Evolutionary conservation across 2,329 filamentous ascomycete species (phyloP).

Genomic region (Zarea fungicola): DNA sequence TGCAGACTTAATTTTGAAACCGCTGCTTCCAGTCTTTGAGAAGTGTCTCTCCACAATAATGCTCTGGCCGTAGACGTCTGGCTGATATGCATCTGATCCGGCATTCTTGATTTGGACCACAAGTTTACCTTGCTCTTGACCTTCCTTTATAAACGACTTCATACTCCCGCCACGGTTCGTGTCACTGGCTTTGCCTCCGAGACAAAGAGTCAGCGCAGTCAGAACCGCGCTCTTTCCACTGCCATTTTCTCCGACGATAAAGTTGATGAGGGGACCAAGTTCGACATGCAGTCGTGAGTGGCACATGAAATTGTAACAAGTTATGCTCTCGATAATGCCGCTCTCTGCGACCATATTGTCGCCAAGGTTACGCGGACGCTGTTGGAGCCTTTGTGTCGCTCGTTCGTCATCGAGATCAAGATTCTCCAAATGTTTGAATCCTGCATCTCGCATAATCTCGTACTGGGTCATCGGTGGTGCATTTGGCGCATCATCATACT

Average conservation of each 20-base stretch:
- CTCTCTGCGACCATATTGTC: conserved; percentile 74
- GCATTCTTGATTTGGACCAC: conserved; percentile 87
- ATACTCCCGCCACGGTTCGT: conserved; percentile 89
- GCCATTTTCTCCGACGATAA: conserved; percentile 95
- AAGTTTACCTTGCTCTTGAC: conserved; percentile 69
- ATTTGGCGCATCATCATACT: conserved; percentile 29
- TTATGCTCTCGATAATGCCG: conserved; percentile 83
- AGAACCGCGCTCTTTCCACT: conserved; percentile 96
- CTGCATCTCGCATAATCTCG: conserved; percentile 54
- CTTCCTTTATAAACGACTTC: conserved; percentile 88
- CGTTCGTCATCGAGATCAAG: conserved; percentile 55
- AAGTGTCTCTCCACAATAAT: conserved; percentile 94
- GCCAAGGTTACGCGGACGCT: conserved; percentile 43
- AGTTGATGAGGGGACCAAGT: conserved; percentile 93
- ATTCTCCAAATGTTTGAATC: conserved; percentile 53
- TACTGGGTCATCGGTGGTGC: conserved; percentile 54
- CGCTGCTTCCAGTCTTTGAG: conserved; percentile 64
- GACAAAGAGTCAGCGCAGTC: conserved; percentile 85
- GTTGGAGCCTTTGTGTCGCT: conserved; percentile 59
- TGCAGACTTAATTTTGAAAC: conserved; percentile 80
- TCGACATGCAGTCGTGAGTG: conserved; percentile 75
- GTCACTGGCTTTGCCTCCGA: conserved; percentile 89
- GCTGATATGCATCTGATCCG: conserved; percentile 77
- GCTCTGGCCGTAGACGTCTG: conserved; percentile 72
- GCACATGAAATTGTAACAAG: conserved; percentile 94